Base-by-base conservation (phyloP, 2,329 filamentous ascomycete species). In the Magnaporthiopsis poae region DNA sequence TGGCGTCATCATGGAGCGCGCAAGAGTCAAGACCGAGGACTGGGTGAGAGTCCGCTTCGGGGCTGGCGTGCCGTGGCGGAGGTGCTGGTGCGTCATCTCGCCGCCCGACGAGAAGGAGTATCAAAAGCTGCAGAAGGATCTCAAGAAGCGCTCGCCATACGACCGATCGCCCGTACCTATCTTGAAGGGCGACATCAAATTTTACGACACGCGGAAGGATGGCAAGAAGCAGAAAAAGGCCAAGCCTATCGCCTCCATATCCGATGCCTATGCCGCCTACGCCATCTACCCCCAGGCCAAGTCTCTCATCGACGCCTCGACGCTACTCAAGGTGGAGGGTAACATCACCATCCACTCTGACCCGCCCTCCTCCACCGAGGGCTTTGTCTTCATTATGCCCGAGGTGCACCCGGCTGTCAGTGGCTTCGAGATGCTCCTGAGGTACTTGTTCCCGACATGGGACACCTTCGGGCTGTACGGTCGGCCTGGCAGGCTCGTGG, bases 311-410 rank as follows among this genome's bases (percentile, higher is more conserved):
- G 93, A 99, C 71, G 91, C 94, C 68, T 98, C 95, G 0, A 97
- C 94, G 0, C 80, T 99, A 68, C 85, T 98, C 69, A 99, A 99
- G 77, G 85, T 99, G 35, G 95, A 99, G 78, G 95, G 93, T 12
- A 87, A 87, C 69, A 92, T 99, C 68, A 92, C 90, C 0, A 91
- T 97, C 59, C 92, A 97, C 77, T 89, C 89, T 0, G 85, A 88
- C 15, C 88, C 90, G 11, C 87, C 91, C 31, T 88, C 89, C 0
- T 87, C 87, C 2, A 90, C 90, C 0, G 95, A 99, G 75, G 95
- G 95, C 0, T 97, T 97, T 72, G 91, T 99, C 5, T 99, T 99
- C 74, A 88, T 98, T 71, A 97, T 99, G 93, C 95, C 95, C 4
- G 95, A 99, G 76, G 86, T 90, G 1, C 92, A 91, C 73, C 89